Conservation (phyloP, 1,284 basidiomycete species). For the Naganishia sp. region DNA sequence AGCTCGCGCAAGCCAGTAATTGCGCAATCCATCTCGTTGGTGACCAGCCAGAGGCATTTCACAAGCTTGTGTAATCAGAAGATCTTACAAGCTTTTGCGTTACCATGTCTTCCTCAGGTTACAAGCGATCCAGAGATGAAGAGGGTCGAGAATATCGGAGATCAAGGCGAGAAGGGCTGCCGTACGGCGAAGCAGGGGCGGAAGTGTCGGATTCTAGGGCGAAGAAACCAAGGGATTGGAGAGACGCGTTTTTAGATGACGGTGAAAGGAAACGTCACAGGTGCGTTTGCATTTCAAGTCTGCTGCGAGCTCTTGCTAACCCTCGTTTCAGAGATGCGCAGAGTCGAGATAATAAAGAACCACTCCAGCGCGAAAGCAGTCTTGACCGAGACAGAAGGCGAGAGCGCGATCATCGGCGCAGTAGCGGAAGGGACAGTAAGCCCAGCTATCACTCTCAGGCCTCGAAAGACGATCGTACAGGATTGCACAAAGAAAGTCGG, state of each 20-base stretch:
- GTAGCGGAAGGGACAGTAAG: conserved; percentile 12
- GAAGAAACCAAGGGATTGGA: conserved; percentile 70
- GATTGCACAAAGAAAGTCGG: conserved; percentile 26
- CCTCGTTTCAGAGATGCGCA: conserved; percentile 42
- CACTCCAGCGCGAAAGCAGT: conserved; percentile 41
- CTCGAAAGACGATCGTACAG: background rate
- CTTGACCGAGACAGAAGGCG: conserved; percentile 27
- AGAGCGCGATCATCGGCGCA: conserved; percentile 1
- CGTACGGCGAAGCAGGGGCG: conserved; percentile 45
- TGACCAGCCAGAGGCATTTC: conserved; percentile 29
- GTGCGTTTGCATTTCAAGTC: background rate
- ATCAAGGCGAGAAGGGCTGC: conserved; percentile 24
- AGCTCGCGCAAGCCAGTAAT: no score
- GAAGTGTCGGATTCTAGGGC: conserved; percentile 59
- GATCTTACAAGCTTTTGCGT: conserved; percentile 27
- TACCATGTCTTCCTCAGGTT: conserved; percentile 63
- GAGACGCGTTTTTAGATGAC: conserved; percentile 66
- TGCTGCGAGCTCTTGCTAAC: conserved; percentile 37
- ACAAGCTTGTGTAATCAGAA: conserved; percentile 14
- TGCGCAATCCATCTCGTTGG: conserved; percentile 14
- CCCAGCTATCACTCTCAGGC: background rate
- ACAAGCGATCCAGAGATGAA: conserved; percentile 72
- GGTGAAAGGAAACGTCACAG: conserved; percentile 33
- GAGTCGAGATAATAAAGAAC: conserved; percentile 49
- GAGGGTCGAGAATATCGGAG: conserved; percentile 51